These are phyloP conservation scores for Microcyclospora pomicola DNA, from an alignment of 2,329 filamentous ascomycete species.

Conservation along the genomic window DNA sequence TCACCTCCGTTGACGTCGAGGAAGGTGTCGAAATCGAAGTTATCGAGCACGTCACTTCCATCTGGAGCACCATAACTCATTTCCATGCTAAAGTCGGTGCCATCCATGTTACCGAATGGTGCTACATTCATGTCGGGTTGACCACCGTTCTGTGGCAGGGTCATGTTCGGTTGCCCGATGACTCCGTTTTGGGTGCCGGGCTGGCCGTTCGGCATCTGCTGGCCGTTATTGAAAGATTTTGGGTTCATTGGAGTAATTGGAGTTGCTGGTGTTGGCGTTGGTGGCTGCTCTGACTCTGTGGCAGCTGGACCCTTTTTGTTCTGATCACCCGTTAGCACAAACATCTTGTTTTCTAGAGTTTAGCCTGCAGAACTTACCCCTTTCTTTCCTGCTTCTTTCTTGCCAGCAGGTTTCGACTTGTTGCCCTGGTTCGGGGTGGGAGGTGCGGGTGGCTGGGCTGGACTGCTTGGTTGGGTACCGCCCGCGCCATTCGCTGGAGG, in stretches of 20 bases:
- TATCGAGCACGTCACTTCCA: conserved; percentile 50
- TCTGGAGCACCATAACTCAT: conserved; percentile 31
- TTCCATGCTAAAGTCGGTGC: conserved; percentile 25
- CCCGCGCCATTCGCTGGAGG: conserved; percentile 26
- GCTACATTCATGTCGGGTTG: conserved; percentile 20
- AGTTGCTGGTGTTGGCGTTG: conserved; percentile 35
- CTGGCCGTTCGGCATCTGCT: conserved; percentile 21
- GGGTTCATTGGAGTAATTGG: conserved; percentile 32
- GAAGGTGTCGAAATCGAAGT: conserved; percentile 57
- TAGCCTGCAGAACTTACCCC: conserved; percentile 36
- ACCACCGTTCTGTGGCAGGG: conserved; percentile 1
- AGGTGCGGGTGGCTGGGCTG: conserved; percentile 42
- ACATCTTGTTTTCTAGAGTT: conserved; percentile 27
- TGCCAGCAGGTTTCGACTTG: conserved; percentile 58
- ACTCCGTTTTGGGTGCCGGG: conserved; percentile 20
- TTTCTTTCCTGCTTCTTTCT: conserved; percentile 50
- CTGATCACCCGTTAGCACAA: too few relatives aligned
- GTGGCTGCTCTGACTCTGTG: conserved; percentile 30
- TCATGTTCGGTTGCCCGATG: conserved; percentile 8
- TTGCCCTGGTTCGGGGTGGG: conserved; percentile 62
- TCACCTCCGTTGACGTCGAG: conserved; percentile 42
- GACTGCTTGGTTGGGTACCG: conserved; percentile 34
- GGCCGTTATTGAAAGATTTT: conserved; percentile 25
- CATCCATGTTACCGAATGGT: conserved; percentile 26
- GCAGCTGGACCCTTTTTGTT: conserved; percentile 5